Conservation (phyloP, 1,284 basidiomycete species). For the Athelia sp. region DNA sequence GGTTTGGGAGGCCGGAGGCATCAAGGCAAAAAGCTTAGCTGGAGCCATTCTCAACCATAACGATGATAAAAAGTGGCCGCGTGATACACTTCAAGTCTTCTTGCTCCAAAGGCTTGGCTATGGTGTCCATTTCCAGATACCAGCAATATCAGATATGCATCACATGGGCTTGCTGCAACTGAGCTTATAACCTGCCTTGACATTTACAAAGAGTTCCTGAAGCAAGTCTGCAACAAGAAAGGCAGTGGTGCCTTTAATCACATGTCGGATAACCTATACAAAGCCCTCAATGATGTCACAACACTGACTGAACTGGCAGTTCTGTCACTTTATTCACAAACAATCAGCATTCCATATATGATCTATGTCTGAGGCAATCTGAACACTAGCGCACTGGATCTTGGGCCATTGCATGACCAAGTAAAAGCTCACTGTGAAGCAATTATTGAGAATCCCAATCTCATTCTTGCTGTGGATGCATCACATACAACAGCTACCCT, state of each 20-base stretch:
- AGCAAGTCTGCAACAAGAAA: constrained; percentile 20
- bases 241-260: constrained; percentile 15
- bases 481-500: constrained; percentile 9
- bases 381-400: not conserved
- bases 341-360: constrained; percentile 3
- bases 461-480: constrained; percentile 10
- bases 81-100: constrained; percentile 15
- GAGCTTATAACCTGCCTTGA: constrained; percentile 3
- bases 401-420: constrained; percentile 2
- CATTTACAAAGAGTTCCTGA: constrained; percentile 16
- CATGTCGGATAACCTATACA: constrained; percentile 24
- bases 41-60: constrained; percentile 26
- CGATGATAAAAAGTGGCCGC: constrained; percentile 28
- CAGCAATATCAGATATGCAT: constrained; percentile 10
- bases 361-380: not conserved
- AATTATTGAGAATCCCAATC: constrained; percentile 15
- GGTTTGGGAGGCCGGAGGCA: constrained; percentile 17
- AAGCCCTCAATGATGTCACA: constrained; percentile 16
- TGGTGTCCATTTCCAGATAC: constrained; percentile 8
- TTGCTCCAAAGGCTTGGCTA: constrained; percentile 10
- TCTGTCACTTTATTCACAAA: constrained; percentile 1
- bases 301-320: constrained; percentile 4
- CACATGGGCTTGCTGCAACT: constrained; percentile 6
- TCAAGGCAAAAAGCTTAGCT: constrained; percentile 22
- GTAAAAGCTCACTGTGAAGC: constrained; percentile 9